Evolutionary conservation across 2,329 filamentous ascomycete genomes (phyloP), one percentile per base, ranked within the genome.

Genomic region (Stachybotrys elegans): DNA sequence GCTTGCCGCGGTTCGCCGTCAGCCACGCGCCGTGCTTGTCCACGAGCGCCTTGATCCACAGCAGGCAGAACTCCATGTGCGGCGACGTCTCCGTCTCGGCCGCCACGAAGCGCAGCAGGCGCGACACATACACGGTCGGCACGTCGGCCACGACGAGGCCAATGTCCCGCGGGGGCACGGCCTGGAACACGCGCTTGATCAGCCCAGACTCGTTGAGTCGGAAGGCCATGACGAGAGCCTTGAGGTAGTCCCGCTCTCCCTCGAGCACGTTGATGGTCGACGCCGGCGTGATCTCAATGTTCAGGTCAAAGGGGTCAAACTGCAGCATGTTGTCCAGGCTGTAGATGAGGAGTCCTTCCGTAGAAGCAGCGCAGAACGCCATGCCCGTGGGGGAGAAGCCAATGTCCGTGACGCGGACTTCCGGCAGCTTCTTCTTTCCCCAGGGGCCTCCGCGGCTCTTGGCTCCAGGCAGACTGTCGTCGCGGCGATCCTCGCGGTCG

Each of bases 161-260:
- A 38, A 97, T 86, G 52, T 92, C 85, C 3, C 73, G 66, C 34
- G 84, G 74, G 1, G 93, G 91, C 20, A 92, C 84, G 3, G 81
- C 78, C 66, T 94, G 85, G 68, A 95, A 97, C 16, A 96, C 88
- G 43, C 83, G 82, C 55, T 86, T 86, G 49, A 96, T 81, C 38
- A 98, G 75, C 19, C 83, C 80, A 5, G 82, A 76, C 63, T 95
- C 88, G 67, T 95, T 96, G 46, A 98, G 82, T 6, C 94, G 86
- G 75, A 98, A 98, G 2, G 91, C 86, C 93, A 98, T 98, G 51
- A 96, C 83, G 6, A 98, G 72, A 1, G 93, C 92, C 67, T 93
- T 95, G 51, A 97, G 78, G 64, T 88, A 95, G 59, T 95, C 88
- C 49, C 78, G 79, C 44, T 90, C 82, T 34, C 66, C 70, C 45